Percentiles rank a stretch among this genome's conserved stretches.
Conservation (phyloP, 225 moss, liverwort and hornwort species). For the Marchantia paleacea region DNA sequence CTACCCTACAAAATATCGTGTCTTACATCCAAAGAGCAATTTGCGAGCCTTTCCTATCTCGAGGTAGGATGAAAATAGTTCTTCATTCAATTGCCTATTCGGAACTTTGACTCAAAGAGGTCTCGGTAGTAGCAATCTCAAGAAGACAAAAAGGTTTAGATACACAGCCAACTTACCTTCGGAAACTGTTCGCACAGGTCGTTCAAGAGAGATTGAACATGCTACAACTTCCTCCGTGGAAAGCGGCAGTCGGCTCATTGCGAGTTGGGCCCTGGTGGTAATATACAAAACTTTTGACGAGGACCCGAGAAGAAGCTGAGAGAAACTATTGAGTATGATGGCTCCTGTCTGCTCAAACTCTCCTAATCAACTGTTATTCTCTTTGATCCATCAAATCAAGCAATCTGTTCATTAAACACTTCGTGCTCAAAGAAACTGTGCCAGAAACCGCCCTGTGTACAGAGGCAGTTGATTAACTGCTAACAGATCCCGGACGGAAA, state of each 20-base stretch:
- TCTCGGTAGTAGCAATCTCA: too few relatives aligned
- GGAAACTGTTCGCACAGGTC: constrained; percentile 2
- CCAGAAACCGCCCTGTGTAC: background rate
- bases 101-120: too few relatives aligned
- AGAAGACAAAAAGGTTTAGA: too few relatives aligned
- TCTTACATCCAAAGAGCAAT: background rate
- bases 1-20: background rate
- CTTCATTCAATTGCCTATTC: too few relatives aligned
- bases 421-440: background rate
- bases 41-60: background rate
- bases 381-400: background rate
- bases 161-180: constrained; percentile 8
- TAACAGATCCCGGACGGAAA: background rate
- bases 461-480: background rate
- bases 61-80: background rate
- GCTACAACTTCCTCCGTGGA: constrained; percentile 2
- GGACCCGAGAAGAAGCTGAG: background rate
- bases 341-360: background rate
- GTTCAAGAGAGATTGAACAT: background rate
- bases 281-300: background rate
- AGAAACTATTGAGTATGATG: background rate
- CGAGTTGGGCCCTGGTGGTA: background rate
- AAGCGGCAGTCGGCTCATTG: background rate
- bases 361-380: background rate
- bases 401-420: background rate